Conservation (phyloP, 2,329 filamentous ascomycete species). For the Aspergillus costaricaensis region DNA sequence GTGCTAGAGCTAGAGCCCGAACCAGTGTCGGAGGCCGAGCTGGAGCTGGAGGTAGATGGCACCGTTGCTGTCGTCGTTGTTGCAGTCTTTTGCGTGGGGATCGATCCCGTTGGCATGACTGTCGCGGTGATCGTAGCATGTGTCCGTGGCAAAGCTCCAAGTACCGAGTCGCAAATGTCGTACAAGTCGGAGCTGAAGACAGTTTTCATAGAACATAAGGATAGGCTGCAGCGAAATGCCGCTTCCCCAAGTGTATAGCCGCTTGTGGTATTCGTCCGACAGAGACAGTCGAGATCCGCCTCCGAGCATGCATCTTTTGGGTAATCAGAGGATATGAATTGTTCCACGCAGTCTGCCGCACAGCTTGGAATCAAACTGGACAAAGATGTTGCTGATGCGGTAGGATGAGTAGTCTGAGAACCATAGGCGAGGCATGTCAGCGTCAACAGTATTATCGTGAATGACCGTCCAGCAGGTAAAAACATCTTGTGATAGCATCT, state of each 20-base stretch:
- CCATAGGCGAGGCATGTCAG: slow-evolving; percentile 25
- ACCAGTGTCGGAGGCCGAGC: not conserved
- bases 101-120: slow-evolving; percentile 20
- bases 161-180: slow-evolving; percentile 57
- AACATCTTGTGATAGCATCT: slow-evolving; percentile 40
- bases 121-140: slow-evolving; percentile 43
- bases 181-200: slow-evolving; percentile 48
- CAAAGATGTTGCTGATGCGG: slow-evolving; percentile 31
- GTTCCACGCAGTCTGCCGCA: slow-evolving; percentile 61
- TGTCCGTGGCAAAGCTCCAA: slow-evolving; percentile 36
- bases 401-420: slow-evolving; percentile 18
- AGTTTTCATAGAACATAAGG: slow-evolving; percentile 56
- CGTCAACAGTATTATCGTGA: slow-evolving; percentile 27
- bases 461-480: slow-evolving; percentile 29
- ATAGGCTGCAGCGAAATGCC: slow-evolving; percentile 66
- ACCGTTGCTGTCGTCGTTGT: not conserved
- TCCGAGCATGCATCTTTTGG: slow-evolving; percentile 51
- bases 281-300: slow-evolving; percentile 64
- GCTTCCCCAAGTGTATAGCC: slow-evolving; percentile 73
- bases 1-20: not conserved
- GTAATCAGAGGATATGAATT: slow-evolving; percentile 65
- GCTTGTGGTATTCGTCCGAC: slow-evolving; percentile 58
- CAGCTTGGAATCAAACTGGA: slow-evolving; percentile 58
- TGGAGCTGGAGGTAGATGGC: not conserved
- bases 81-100: not conserved